Evolutionary conservation across 768 basidiomycete genomes (phyloP).

Genomic region (Termitomyces sp.): DNA sequence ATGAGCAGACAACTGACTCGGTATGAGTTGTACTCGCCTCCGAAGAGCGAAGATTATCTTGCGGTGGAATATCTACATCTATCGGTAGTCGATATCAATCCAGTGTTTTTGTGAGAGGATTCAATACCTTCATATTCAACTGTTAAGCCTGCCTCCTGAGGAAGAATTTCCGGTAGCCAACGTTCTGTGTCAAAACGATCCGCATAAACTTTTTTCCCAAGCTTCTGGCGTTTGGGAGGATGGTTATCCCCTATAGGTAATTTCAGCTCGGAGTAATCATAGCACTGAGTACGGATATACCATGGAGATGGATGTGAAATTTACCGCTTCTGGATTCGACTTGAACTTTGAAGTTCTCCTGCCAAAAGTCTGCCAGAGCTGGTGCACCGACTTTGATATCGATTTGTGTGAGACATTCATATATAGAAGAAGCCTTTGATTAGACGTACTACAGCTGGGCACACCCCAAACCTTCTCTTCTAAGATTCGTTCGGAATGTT

Average conservation of each 20-base stretch:
- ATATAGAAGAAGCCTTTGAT: background rate
- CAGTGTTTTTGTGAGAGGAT: background rate
- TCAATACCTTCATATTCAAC: background rate
- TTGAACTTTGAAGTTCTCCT: constrained; percentile 65
- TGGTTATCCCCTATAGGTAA: constrained; percentile 32
- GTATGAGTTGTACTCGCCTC: constrained; percentile 38
- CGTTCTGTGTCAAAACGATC: background rate
- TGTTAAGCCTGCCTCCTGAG: background rate
- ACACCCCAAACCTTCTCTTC: constrained; percentile 66
- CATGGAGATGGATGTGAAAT: constrained; percentile 34
- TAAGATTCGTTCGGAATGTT: constrained; percentile 47
- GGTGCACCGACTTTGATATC: constrained; percentile 55
- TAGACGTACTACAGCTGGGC: constrained; percentile 56
- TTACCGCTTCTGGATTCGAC: constrained; percentile 56
- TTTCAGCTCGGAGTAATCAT: background rate
- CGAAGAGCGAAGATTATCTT: constrained; percentile 41
- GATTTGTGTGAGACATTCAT: background rate
- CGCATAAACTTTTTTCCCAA: constrained; percentile 10
- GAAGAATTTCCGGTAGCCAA: background rate
- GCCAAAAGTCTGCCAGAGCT: constrained; percentile 72
- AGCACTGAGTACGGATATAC: constrained; percentile 17
- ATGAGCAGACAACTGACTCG: background rate
- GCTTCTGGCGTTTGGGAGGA: constrained; percentile 46
- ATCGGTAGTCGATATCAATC: background rate
- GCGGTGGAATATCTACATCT: background rate